phyloP scores from a whole-genome alignment of 176 grass and related monocot genomes.

The Metroxylon sagu region DNA sequence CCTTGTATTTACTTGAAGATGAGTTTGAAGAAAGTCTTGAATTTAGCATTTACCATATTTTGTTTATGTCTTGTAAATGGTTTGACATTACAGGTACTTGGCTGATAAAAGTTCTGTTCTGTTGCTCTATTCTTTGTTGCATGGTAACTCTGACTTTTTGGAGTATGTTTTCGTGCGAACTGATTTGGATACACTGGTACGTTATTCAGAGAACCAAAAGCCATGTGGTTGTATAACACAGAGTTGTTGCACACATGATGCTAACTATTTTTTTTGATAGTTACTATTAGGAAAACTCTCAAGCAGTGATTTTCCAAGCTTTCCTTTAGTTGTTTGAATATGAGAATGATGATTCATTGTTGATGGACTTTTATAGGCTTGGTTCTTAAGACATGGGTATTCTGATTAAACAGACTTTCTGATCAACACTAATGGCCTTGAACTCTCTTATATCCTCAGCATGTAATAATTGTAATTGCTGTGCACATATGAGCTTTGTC shows the following conservation, averaged over 20 bases:
- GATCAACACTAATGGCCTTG: too few species aligned
- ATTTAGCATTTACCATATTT: neutral
- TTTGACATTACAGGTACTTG: conserved; percentile 49
- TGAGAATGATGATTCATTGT: too few species aligned
- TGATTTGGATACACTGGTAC: conserved; percentile 97
- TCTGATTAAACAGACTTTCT: too few species aligned
- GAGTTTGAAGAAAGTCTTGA: neutral
- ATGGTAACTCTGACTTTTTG: conserved; percentile 92
- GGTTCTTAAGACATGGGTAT: too few species aligned
- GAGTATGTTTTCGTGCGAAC: conserved; percentile 98
- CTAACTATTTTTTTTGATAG: neutral
- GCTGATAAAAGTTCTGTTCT: conserved; percentile 75
- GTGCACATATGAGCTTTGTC: too few species aligned
- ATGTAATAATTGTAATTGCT: too few species aligned
- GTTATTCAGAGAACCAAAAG: conserved; percentile 2
- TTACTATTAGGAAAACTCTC: too few species aligned
- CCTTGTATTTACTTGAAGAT: too few species aligned
- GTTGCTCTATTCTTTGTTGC: conserved; percentile 87
- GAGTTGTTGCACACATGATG: neutral
- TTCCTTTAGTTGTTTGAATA: too few species aligned
- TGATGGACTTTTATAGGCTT: too few species aligned
- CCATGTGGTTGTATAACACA: neutral
- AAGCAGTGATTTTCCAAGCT: too few species aligned
- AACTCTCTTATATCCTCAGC: too few species aligned
- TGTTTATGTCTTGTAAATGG: neutral